Conservation (phyloP, 768 basidiomycete species). For the Gloeophyllum trabeum region DNA sequence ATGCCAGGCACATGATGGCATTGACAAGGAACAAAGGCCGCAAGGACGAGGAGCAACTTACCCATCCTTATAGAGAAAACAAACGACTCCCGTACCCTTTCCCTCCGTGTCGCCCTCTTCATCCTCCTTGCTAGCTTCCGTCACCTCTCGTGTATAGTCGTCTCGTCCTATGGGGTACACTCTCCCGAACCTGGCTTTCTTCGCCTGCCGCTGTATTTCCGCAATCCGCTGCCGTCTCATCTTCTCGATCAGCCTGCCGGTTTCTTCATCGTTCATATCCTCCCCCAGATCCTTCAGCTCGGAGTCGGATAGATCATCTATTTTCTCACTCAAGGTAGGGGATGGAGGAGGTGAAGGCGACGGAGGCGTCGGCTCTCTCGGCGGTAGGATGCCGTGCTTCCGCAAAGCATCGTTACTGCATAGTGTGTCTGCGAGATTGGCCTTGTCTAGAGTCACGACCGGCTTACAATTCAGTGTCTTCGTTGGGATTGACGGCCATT, state of each 20-base stretch:
- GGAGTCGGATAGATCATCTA: conserved; percentile 49
- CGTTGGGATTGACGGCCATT: conserved; percentile 72
- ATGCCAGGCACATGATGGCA: too few species aligned
- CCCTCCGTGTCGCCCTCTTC: conserved; percentile 55
- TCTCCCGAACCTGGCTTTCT: conserved; percentile 65
- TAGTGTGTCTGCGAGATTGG: conserved; percentile 2
- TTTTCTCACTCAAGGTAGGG: conserved; percentile 54
- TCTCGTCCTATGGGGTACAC: conserved; percentile 86
- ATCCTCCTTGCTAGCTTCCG: conserved; percentile 73
- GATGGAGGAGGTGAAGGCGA: conserved; percentile 78
- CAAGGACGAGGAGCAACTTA: conserved; percentile 25
- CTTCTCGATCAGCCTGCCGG: conserved; percentile 59
- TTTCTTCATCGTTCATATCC: conserved; percentile 66
- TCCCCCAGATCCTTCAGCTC: conserved; percentile 64
- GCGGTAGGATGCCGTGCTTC: conserved; percentile 85
- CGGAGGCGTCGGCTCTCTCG: conserved; percentile 52
- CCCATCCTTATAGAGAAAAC: conserved; percentile 94
- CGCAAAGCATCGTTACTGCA: conserved; percentile 86
- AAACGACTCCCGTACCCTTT: conserved; percentile 85
- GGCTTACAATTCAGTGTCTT: conserved; percentile 93
- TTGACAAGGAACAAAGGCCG: not conserved
- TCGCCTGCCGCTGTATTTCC: conserved; percentile 47
- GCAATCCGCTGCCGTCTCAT: conserved; percentile 54
- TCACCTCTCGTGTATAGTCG: conserved; percentile 92
- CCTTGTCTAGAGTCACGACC: not conserved